phyloP scores from a whole-genome alignment of 2,329 filamentous ascomycete species.

The Verticillium nubilum region DNA sequence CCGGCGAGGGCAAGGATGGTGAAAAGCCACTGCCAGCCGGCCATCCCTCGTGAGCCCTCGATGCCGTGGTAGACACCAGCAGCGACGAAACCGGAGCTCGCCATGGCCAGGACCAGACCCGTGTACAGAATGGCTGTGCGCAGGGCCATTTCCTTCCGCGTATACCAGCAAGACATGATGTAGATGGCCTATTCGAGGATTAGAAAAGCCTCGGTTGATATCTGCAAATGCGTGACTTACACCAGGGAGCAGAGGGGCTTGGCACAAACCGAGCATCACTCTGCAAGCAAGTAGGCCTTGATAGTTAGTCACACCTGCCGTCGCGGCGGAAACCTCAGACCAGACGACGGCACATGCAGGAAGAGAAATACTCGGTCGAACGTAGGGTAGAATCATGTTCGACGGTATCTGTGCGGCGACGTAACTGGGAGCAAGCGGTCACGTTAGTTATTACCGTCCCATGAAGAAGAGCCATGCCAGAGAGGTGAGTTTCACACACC shows the following conservation, averaged over 20 bases:
- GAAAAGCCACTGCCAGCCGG: conserved; percentile 10
- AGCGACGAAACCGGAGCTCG: conserved; percentile 37
- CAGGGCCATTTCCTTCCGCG: conserved; percentile 15
- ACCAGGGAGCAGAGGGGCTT: conserved; percentile 11
- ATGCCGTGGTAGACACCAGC: conserved; percentile 30
- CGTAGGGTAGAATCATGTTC: conserved; percentile 22
- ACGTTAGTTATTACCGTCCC: not conserved
- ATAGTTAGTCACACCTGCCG: conserved; percentile 8
- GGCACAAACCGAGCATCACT: conserved; percentile 5
- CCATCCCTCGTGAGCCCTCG: conserved; percentile 13
- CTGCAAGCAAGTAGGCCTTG: conserved; percentile 5
- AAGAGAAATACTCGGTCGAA: conserved; percentile 13
- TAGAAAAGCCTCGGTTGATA: not conserved
- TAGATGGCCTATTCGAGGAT: conserved; percentile 30
- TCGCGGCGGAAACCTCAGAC: conserved; percentile 11
- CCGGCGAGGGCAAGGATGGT: conserved; percentile 21
- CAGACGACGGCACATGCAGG: conserved; percentile 11
- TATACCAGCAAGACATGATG: conserved; percentile 33
- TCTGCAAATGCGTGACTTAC: not conserved
- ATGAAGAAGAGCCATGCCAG: not conserved
- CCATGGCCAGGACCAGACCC: conserved; percentile 25
- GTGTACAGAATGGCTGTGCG: conserved; percentile 30
- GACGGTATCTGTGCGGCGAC: conserved; percentile 14
- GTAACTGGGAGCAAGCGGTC: conserved; percentile 6
- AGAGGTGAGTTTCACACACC: not conserved